Percentiles rank a stretch among this genome's conserved stretches.
Evolutionary conservation across 2,329 filamentous ascomycete genomes (phyloP).

Genomic region (Ceratocystis harringtonii): DNA sequence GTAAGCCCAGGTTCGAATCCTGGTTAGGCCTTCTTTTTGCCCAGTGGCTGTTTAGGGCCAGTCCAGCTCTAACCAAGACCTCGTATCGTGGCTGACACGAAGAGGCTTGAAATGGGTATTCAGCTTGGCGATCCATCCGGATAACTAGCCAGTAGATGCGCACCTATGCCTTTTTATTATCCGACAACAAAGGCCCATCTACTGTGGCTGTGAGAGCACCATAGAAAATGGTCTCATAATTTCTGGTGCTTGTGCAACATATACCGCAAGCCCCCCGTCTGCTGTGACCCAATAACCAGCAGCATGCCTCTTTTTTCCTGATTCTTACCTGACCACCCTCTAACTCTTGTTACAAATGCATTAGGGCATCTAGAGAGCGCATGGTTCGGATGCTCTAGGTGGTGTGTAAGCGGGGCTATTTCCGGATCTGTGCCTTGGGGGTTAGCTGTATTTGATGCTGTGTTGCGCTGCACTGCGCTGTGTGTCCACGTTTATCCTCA

Average conservation of each 20-base stretch:
- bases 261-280: not conserved
- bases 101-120: not conserved
- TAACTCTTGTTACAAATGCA: too few relatives aligned
- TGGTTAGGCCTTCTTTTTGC: slow-evolving; percentile 12
- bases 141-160: not conserved
- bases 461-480: not conserved
- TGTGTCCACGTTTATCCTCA: not conserved
- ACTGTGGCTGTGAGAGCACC: not conserved
- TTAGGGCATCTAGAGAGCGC: not conserved
- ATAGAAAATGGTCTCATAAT: not conserved
- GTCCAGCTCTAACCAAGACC: not conserved
- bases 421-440: not conserved
- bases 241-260: not conserved
- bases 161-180: not conserved
- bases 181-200: not conserved
- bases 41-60: not conserved
- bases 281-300: not conserved
- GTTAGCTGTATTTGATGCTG: not conserved
- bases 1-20: slow-evolving; percentile 17
- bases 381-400: not conserved
- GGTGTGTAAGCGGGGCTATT: not conserved
- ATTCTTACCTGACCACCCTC: not conserved
- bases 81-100: not conserved
- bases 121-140: not conserved
- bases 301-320: slow-evolving; percentile 5